A percentile compares a stretch with the other conserved stretches of the same genome.
Evolutionary conservation across 1,284 basidiomycete genomes (phyloP).

Genomic region (Malassezia yamatoensis): DNA sequence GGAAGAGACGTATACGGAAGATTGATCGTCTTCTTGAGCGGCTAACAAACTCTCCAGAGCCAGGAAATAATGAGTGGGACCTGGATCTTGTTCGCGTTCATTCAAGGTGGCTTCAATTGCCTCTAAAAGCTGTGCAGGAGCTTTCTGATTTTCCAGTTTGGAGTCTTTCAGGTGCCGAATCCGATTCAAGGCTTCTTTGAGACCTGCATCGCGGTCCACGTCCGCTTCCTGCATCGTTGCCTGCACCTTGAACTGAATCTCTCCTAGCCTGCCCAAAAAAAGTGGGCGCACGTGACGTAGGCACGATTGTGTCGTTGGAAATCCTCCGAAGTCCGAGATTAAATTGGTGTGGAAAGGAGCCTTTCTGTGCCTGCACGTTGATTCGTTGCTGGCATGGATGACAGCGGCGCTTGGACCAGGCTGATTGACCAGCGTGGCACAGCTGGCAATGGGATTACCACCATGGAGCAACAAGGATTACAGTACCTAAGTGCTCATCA

Average conservation of each 20-base stretch:
- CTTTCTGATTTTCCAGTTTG: conserved; percentile 72
- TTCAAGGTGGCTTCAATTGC: conserved; percentile 81
- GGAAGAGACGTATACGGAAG: conserved; percentile 25
- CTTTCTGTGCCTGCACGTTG: too few species aligned
- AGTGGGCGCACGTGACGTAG: conserved; percentile 2
- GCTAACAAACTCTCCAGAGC: conserved; percentile 39
- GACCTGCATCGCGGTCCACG: conserved; percentile 7
- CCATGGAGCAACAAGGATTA: neutral
- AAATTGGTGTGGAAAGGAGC: too few species aligned
- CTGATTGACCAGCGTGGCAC: neutral
- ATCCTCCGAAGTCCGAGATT: too few species aligned
- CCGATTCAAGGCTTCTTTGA: conserved; percentile 53
- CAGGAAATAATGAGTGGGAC: conserved; percentile 49
- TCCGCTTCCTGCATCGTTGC: conserved; percentile 1
- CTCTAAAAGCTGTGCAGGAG: conserved; percentile 74
- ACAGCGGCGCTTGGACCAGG: too few species aligned
- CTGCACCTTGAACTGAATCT: neutral
- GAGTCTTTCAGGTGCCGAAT: conserved; percentile 78
- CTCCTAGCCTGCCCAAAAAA: neutral
- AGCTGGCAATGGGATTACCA: neutral
- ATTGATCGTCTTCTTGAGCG: conserved; percentile 10
- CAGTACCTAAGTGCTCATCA: conserved; percentile 49
- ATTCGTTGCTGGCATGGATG: too few species aligned
- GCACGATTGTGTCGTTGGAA: too few species aligned
- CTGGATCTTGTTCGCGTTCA: conserved; percentile 59